Conservation (phyloP, 352 stramenopile genomes). For the Globisporangium uncinulatum region DNA sequence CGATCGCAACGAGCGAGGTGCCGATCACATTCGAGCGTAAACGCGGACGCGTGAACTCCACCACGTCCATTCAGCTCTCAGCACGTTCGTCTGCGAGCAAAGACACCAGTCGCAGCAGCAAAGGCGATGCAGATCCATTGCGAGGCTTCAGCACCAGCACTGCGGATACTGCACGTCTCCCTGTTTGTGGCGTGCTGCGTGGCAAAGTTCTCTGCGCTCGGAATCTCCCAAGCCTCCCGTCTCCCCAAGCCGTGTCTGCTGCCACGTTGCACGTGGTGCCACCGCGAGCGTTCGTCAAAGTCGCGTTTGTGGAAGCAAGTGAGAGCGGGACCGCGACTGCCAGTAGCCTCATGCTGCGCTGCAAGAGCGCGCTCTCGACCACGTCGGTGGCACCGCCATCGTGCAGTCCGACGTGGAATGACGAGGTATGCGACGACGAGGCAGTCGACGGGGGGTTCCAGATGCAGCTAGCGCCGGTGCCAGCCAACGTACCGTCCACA, state of each 20-base stretch:
- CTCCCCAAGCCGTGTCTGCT: not conserved
- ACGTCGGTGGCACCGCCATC: constrained; percentile 23
- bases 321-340: constrained; percentile 4
- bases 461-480: constrained; percentile 36
- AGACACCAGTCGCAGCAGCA: not conserved
- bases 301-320: constrained; percentile 47
- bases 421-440: not conserved
- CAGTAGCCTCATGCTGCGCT: constrained; percentile 52
- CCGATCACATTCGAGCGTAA: constrained; percentile 31
- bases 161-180: constrained; percentile 1
- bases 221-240: constrained; percentile 18
- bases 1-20: constrained; percentile 35
- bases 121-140: not conserved
- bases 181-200: constrained; percentile 31
- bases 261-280: not conserved
- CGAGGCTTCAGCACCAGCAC: not conserved
- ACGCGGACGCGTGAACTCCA: not conserved
- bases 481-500: not conserved
- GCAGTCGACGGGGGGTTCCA: constrained; percentile 27
- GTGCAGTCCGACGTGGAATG: constrained; percentile 41
- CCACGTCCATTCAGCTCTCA: not conserved
- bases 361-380: constrained; percentile 42
- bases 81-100: not conserved
- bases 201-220: constrained; percentile 39
- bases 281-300: constrained; percentile 34